These are phyloP conservation scores for Diaporthe citriasiana DNA, from an alignment of 2,329 filamentous ascomycete genomes.

Conservation along the genomic window DNA sequence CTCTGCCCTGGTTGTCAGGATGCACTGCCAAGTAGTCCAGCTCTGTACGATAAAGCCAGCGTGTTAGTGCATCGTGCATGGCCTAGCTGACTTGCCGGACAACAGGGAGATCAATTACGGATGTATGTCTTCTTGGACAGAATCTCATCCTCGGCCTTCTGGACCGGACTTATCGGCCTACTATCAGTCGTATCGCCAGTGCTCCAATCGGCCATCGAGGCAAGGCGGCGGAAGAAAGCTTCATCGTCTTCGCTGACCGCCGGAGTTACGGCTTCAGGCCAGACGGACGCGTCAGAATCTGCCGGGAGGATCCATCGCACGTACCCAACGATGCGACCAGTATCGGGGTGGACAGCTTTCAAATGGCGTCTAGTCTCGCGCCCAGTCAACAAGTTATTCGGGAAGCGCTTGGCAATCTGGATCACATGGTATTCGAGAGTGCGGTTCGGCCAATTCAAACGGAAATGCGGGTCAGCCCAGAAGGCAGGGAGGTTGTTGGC, in stretches of 20 bases:
- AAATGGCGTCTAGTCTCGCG: conserved; percentile 42
- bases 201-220: conserved; percentile 39
- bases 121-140: conserved; percentile 40
- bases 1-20: conserved; percentile 43
- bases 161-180: conserved; percentile 38
- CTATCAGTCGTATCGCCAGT: conserved; percentile 25
- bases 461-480: conserved; percentile 44
- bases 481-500: conserved; percentile 44
- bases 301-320: conserved; percentile 44
- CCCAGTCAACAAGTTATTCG: conserved; percentile 32
- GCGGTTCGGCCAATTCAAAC: conserved; percentile 44
- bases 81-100: background rate
- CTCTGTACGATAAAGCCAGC: conserved; percentile 37
- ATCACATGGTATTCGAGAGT: conserved; percentile 45
- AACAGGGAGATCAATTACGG: conserved; percentile 34
- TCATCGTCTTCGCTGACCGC: conserved; percentile 41
- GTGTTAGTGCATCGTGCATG: conserved; percentile 10
- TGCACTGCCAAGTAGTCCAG: conserved; percentile 48
- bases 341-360: conserved; percentile 44
- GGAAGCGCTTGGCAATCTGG: conserved; percentile 43
- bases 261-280: conserved; percentile 44
- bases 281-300: conserved; percentile 23
- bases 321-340: conserved; percentile 44
- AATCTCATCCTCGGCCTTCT: conserved; percentile 37
- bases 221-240: conserved; percentile 33